Evolutionary conservation across 805 yeast genomes (phyloP).

Genomic region (Zygosaccharomyces gambellarensis): DNA sequence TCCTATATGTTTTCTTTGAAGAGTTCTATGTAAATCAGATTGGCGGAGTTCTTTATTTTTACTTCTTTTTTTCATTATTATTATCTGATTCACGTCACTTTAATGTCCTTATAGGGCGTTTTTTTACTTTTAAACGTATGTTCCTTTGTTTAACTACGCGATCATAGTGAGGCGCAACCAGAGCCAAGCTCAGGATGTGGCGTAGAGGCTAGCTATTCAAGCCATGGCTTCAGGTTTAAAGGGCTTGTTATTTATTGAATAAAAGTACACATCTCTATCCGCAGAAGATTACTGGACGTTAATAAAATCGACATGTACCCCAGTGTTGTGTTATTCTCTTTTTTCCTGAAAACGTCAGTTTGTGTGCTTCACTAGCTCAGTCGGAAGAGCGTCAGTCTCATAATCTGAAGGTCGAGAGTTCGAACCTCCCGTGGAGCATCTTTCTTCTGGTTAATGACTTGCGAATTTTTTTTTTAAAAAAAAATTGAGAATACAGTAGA

Average conservation of each 20-base stretch:
- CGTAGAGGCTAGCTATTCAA: too few species aligned
- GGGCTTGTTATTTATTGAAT: too few species aligned
- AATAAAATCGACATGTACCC: too few species aligned
- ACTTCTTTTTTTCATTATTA: neutral
- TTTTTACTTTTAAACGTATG: neutral
- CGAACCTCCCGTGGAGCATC: constrained; percentile 51
- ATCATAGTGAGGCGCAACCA: neutral
- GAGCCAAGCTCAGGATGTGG: too few species aligned
- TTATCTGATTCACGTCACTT: neutral
- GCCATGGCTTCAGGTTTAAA: too few species aligned
- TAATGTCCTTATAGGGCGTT: neutral
- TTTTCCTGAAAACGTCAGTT: too few species aligned
- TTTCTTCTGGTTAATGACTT: constrained; percentile 14
- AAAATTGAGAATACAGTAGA: too few species aligned
- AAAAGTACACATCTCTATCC: too few species aligned
- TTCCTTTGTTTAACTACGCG: neutral
- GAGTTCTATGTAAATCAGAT: neutral
- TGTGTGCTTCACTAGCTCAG: constrained; percentile 49
- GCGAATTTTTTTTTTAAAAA: neutral
- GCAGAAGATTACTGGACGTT: too few species aligned
- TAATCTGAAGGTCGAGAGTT: constrained; percentile 54
- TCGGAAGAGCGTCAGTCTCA: constrained; percentile 57
- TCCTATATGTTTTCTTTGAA: neutral
- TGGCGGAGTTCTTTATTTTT: neutral
- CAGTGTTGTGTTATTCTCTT: too few species aligned